Base-by-base conservation (phyloP, 176 grass and related monocot genomes). In the Oryza glumipatula region DNA sequence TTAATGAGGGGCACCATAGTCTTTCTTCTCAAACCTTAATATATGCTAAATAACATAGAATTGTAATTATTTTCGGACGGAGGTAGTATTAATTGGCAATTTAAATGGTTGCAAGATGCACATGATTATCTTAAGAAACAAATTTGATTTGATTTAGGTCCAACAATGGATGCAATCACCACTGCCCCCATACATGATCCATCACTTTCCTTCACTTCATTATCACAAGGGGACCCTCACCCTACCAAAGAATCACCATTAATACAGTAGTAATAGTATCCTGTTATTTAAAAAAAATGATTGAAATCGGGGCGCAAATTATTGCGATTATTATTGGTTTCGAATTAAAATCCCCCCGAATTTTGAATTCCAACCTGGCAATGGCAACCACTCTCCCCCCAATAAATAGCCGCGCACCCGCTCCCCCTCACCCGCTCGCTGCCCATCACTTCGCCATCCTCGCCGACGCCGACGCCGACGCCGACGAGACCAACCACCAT, bases 341-440 rank as follows among this genome's bases (percentile, higher is more conserved):
- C 52, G 17, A 58, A 58, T 58, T 61, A 36, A 73, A 73, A 52
- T 67, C 51, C 1, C 12, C 38, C 28, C 23, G 12, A 33, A 56
- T 21, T 56, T 76, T 33, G 30, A 74, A 63, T 23, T 63, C 58
- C 23, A 3, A 3, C 63, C 66, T 5, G 10, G 0, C 9, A 60
- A 60, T 41, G 39, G 39, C 39, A 41, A 41, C 9, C 52, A 6
- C 22, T 3, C 24, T 7, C 9, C 21, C 5, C 30, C 30, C 30
- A 32, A 86, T 90, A 90, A 90, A 86, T 90, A 86, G 68, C 83
- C 12, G 78, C 61, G 7, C 58, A 13, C 26, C 84, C 67, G 68
- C 76, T 49, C 70, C 47, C 35, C 1, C 63, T 30, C 33, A 10
- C 71, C 38, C n/a, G 21, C 61, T 61, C 80, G 19, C 73, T 64